These are phyloP conservation scores for Friedmanniomyces simplex DNA, from an alignment of 495 filamentous ascomycete species.

Conservation along the genomic window DNA sequence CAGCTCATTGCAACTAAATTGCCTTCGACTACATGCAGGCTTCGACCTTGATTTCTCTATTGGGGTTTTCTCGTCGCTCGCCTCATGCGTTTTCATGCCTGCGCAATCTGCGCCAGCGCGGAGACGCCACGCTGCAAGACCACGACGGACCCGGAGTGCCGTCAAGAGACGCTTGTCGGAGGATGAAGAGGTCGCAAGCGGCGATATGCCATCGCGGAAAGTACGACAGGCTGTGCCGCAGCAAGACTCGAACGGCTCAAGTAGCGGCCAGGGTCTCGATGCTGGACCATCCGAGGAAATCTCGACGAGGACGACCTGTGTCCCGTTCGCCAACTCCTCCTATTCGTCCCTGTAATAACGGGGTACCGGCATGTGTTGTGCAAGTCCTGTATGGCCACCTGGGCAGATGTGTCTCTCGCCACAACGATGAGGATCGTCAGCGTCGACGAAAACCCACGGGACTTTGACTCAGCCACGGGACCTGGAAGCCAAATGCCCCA, in stretches of 20 bases:
- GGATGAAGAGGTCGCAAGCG: not conserved
- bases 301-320: constrained; percentile 23
- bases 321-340: constrained; percentile 24
- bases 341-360: constrained; percentile 23
- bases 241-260: too few species aligned
- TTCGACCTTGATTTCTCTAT: too few species aligned
- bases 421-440: constrained; percentile 11
- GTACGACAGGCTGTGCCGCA: not conserved
- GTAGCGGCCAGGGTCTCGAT: not conserved
- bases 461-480: constrained; percentile 11
- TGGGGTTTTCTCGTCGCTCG: too few species aligned
- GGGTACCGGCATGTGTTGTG: constrained; percentile 23
- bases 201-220: not conserved
- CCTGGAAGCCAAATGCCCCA: constrained; percentile 24
- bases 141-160: not conserved
- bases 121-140: not conserved
- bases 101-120: too few species aligned
- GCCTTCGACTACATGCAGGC: too few species aligned
- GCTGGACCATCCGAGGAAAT: not conserved
- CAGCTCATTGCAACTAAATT: too few species aligned
- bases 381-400: constrained; percentile 23
- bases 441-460: constrained; percentile 19
- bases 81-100: too few species aligned
- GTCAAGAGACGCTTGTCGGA: not conserved
- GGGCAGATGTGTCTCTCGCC: constrained; percentile 19